Evolutionary conservation across 75 land plant genomes (phyloP).

Genomic region (Pinus taeda): DNA sequence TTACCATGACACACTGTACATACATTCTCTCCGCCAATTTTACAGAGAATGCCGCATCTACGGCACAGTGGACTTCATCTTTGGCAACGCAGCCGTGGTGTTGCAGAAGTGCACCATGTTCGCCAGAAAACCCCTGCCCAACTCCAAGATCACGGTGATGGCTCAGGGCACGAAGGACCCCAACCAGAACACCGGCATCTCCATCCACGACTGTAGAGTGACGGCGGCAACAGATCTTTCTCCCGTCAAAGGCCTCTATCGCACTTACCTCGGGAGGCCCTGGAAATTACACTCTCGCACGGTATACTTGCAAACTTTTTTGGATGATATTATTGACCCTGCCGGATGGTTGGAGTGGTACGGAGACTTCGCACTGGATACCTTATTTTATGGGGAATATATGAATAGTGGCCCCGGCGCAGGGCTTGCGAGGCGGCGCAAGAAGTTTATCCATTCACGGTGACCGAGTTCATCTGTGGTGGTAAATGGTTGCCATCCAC

Average conservation of each 20-base stretch:
- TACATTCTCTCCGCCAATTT: slow-evolving; percentile 38
- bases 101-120: slow-evolving; percentile 30
- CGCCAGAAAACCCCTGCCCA: slow-evolving; percentile 10
- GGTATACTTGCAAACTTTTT: slow-evolving; percentile 14
- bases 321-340: slow-evolving; percentile 15
- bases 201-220: slow-evolving; percentile 27
- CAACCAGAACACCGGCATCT: slow-evolving; percentile 35
- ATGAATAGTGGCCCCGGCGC: slow-evolving; percentile 22
- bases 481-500: slow-evolving; percentile 40
- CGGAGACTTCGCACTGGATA: slow-evolving; percentile 5
- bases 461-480: slow-evolving; percentile 37
- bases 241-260: background rate
- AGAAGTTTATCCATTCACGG: slow-evolving; percentile 39
- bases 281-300: slow-evolving; percentile 13
- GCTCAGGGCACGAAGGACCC: slow-evolving; percentile 12
- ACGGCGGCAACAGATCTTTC: slow-evolving; percentile 9
- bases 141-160: slow-evolving; percentile 16
- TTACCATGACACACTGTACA: slow-evolving; percentile 38
- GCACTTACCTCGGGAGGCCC: slow-evolving; percentile 19
- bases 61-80: slow-evolving; percentile 39
- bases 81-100: slow-evolving; percentile 32
- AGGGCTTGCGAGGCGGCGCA: background rate
- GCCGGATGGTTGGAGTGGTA: slow-evolving; percentile 28
- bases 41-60: slow-evolving; percentile 30
- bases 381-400: slow-evolving; percentile 26